Conservation (phyloP, 441 rosid species). For the Populus tomentosa region DNA sequence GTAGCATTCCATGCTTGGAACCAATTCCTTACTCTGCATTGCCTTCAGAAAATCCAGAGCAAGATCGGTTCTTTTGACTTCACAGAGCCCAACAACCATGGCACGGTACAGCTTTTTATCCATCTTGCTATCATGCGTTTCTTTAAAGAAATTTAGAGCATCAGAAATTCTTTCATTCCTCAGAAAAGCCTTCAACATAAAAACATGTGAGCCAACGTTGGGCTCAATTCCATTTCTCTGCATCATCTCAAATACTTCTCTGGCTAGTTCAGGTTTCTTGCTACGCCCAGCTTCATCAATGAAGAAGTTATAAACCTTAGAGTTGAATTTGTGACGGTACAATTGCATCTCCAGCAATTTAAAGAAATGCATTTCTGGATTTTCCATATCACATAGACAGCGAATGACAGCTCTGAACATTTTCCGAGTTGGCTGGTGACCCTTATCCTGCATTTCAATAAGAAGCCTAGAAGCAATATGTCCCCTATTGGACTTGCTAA, state of each 20-base stretch:
- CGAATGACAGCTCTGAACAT: slow-evolving; percentile 51
- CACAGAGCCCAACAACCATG: slow-evolving; percentile 59
- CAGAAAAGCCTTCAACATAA: slow-evolving; percentile 61
- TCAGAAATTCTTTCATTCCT: slow-evolving; percentile 51
- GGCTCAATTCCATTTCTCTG: slow-evolving; percentile 44
- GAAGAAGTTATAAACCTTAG: slow-evolving; percentile 43
- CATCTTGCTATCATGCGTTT: slow-evolving; percentile 29
- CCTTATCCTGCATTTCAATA: slow-evolving; percentile 71
- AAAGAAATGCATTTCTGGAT: slow-evolving; percentile 35
- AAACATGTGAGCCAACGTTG: slow-evolving; percentile 31
- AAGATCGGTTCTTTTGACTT: slow-evolving; percentile 32
- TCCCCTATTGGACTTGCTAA: slow-evolving; percentile 40
- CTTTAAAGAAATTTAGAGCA: slow-evolving; percentile 50
- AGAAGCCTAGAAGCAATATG: slow-evolving; percentile 67
- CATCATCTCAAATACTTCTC: slow-evolving; percentile 60
- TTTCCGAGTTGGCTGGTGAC: slow-evolving; percentile 31
- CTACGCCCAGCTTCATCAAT: slow-evolving; percentile 77
- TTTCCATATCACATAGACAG: slow-evolving; percentile 45
- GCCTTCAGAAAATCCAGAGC: slow-evolving; percentile 44
- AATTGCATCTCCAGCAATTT: slow-evolving; percentile 50
- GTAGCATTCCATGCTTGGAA: slow-evolving; percentile 53
- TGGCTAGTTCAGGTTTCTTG: slow-evolving; percentile 62
- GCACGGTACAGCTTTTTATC: slow-evolving; percentile 34
- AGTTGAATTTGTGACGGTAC: slow-evolving; percentile 29
- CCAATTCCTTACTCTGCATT: slow-evolving; percentile 37